phyloP scores from a whole-genome alignment of 352 stramenopile species.

The Pythium sukuiense region DNA sequence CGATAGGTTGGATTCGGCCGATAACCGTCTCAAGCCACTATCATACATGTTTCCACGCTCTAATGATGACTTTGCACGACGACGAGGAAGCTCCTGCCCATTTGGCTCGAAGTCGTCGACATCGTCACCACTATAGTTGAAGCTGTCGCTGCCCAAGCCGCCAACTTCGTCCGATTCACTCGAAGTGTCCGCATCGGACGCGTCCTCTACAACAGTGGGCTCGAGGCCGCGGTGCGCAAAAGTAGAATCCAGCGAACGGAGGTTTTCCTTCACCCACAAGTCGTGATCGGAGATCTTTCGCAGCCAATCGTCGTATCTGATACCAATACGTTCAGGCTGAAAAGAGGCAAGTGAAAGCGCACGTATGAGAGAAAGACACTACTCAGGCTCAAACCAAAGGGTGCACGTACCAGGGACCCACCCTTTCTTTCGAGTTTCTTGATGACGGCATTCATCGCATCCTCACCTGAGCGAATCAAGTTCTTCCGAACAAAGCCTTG shows the following conservation, averaged over 20 bases:
- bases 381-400: background rate
- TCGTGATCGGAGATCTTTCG: slow-evolving; percentile 46
- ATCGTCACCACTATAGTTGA: background rate
- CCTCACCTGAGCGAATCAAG: slow-evolving; percentile 62
- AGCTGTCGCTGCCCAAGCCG: background rate
- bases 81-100: background rate
- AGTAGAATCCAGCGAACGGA: slow-evolving; percentile 30
- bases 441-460: slow-evolving; percentile 72
- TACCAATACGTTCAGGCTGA: slow-evolving; percentile 31
- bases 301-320: slow-evolving; percentile 47
- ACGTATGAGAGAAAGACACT: background rate
- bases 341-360: background rate
- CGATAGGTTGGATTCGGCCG: background rate
- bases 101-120: background rate
- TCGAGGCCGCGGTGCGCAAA: slow-evolving; percentile 32
- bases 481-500: slow-evolving; percentile 44
- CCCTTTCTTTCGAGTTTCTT: slow-evolving; percentile 40
- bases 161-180: slow-evolving; percentile 12
- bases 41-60: background rate
- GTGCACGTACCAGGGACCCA: slow-evolving; percentile 37
- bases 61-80: background rate
- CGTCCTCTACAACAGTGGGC: background rate
- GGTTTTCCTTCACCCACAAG: slow-evolving; percentile 53
- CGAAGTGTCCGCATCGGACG: background rate
- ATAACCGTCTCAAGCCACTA: background rate